Evolutionary conservation across 2,329 filamentous ascomycete species (phyloP).

Genomic region (Alternaria sp.): DNA sequence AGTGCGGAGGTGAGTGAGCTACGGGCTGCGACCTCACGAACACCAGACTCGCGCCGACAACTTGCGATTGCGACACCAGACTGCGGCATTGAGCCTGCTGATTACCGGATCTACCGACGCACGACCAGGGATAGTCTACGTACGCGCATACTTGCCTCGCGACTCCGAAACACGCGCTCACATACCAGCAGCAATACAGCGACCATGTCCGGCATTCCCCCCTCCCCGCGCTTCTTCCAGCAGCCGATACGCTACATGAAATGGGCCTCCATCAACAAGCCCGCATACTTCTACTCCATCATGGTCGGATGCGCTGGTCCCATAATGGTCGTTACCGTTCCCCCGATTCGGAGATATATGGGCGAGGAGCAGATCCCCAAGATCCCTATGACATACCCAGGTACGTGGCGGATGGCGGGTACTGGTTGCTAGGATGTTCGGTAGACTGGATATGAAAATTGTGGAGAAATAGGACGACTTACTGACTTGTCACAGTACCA

Average conservation of each 20-base stretch:
- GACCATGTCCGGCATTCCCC: constrained; percentile 63
- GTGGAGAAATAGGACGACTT: background rate
- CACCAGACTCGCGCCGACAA: background rate
- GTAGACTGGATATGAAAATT: too few species aligned
- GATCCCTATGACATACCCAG: constrained; percentile 89
- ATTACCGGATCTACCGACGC: background rate
- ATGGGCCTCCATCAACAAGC: constrained; percentile 87
- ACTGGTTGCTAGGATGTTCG: background rate
- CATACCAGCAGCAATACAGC: constrained; percentile 16
- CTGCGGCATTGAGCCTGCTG: constrained; percentile 28
- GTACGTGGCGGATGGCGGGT: constrained; percentile 63
- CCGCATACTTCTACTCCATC: constrained; percentile 88
- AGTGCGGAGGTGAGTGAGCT: constrained; percentile 7
- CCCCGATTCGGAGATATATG: constrained; percentile 72
- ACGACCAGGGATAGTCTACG: background rate
- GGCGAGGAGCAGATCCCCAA: constrained; percentile 72
- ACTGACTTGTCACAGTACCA: constrained; percentile 48
- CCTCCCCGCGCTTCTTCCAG: constrained; percentile 74
- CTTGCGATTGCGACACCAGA: constrained; percentile 14
- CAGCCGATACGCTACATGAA: constrained; percentile 82
- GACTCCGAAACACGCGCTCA: background rate
- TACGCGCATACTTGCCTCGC: constrained; percentile 3
- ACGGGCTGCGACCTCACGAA: constrained; percentile 13
- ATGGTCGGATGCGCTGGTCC: constrained; percentile 77
- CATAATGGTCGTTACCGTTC: constrained; percentile 70